Conservation (phyloP, 208 protist genomes). For the Trichomonas tenax region DNA sequence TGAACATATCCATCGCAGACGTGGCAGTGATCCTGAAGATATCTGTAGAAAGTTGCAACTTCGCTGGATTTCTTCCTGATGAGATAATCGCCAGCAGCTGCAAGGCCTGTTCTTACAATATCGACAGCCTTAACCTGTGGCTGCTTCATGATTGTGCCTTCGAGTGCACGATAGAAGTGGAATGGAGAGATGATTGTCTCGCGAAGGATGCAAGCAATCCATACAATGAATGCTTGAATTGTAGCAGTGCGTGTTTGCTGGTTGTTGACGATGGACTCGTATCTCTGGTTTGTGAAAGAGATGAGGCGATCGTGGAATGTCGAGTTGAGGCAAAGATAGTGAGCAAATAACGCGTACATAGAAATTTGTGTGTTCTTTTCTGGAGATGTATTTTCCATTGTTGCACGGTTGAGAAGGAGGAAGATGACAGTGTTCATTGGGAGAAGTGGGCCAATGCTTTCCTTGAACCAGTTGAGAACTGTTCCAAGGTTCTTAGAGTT, state of each 20-base stretch:
- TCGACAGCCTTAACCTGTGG: not conserved
- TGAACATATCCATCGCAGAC: not conserved
- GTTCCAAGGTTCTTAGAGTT: not conserved
- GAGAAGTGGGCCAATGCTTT: not conserved
- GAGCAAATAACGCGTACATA: not conserved
- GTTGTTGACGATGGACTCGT: not conserved
- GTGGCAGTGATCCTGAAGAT: not conserved
- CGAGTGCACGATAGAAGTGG: not conserved
- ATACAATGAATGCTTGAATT: not conserved
- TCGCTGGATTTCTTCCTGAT: not conserved
- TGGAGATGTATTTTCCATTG: not conserved
- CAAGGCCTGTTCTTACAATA: not conserved
- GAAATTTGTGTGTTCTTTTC: not conserved
- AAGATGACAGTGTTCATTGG: not conserved
- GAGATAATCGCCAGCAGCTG: not conserved
- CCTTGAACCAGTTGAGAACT: not conserved
- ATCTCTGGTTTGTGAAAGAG: not conserved
- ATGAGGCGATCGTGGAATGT: not conserved
- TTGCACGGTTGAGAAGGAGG: not conserved
- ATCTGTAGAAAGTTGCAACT: not conserved
- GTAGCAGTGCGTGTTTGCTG: not conserved
- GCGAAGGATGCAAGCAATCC: not conserved
- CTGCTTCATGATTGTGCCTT: not conserved
- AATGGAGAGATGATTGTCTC: not conserved
- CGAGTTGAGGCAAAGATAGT: not conserved